Base-by-base conservation (phyloP, 257 asterid species). In the Striga asiatica region DNA sequence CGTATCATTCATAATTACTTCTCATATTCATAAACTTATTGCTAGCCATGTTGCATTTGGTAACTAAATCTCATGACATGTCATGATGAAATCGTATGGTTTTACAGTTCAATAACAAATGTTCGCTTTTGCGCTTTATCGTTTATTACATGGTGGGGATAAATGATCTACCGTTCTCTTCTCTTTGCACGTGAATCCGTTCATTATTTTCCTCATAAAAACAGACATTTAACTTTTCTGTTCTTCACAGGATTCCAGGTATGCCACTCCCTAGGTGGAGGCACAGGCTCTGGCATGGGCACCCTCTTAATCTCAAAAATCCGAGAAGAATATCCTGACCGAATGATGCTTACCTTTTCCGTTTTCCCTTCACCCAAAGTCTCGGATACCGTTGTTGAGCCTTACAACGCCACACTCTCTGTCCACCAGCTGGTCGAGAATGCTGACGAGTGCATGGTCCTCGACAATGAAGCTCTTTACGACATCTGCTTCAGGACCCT, bases 241-340 rank as follows among this genome's bases (percentile, higher is more conserved):
- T 12, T 61, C 3, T n/a, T 22, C n/a, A n/a, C 85, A 86, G 95
- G 95, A 62, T 86, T 86, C 63, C 95, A 86, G 66, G 94, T 86
- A 18, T 86, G 94, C 17, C 95, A 85, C 73, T 85, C 95, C 2
- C 95, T 85, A 27, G 95, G 95, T 64, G 95, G 95, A 17, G 95
- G 95, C 58, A 85, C 95, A 13, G 95, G 95, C 35, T 85, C 95
- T 58, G 95, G 95, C 64, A 85, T 85, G 95, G 95, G 95, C 32
- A 85, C 95, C 73, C 95, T 85, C 29, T 49, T 85, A 76, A 85
- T 85, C 52, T 85, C 95, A 24, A 85, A 85, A 79, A 85, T 85
- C 73, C 69, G 95, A 65, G 95, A 85, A 78, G 95, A 86, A 64
- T 86, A 86, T 66, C 95, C 95, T 2, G 95, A 86, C 72, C 78